Percentiles rank a stretch among this genome's conserved stretches.
Conservation (phyloP, 2,329 filamentous ascomycete species). For the Pseudogymnoascus sp. region DNA sequence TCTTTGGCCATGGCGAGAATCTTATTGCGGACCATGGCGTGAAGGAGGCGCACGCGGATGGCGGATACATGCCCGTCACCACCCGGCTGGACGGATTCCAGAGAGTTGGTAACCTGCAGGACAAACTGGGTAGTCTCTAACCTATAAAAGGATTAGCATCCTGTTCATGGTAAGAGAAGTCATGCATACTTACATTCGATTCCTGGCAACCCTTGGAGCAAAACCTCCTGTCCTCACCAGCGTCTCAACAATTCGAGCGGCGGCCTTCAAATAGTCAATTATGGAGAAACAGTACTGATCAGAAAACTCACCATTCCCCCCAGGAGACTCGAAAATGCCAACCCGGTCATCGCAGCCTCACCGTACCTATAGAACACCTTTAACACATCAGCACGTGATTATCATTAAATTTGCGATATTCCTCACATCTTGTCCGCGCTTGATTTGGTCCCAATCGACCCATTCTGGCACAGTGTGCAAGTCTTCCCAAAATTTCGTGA, state of each 20-base stretch:
- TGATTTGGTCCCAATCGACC: slow-evolving; percentile 63
- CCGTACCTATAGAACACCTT: slow-evolving; percentile 57
- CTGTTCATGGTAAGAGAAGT: neutral
- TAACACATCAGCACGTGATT: slow-evolving; percentile 15
- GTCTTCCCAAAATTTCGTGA: slow-evolving; percentile 48
- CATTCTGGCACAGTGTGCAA: slow-evolving; percentile 55
- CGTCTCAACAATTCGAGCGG: slow-evolving; percentile 56
- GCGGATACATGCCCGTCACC: slow-evolving; percentile 56
- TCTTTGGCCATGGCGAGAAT: slow-evolving; percentile 52
- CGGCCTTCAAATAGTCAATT: slow-evolving; percentile 33
- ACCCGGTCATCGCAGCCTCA: slow-evolving; percentile 50
- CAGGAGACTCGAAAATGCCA: slow-evolving; percentile 35
- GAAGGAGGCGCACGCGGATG: slow-evolving; percentile 59
- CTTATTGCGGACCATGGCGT: slow-evolving; percentile 56
- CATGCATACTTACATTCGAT: slow-evolving; percentile 31
- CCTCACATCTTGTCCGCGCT: slow-evolving; percentile 49
- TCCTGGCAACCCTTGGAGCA: slow-evolving; percentile 51
- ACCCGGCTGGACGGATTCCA: slow-evolving; percentile 54
- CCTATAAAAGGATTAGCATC: slow-evolving; percentile 28
- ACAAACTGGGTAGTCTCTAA: slow-evolving; percentile 40
- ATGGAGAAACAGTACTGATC: neutral
- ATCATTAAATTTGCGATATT: slow-evolving; percentile 28
- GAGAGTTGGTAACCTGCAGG: slow-evolving; percentile 54
- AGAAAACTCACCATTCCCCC: slow-evolving; percentile 27
- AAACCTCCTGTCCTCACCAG: slow-evolving; percentile 62